Conservation (phyloP, 441 rosid species). For the Erodium trifolium region DNA sequence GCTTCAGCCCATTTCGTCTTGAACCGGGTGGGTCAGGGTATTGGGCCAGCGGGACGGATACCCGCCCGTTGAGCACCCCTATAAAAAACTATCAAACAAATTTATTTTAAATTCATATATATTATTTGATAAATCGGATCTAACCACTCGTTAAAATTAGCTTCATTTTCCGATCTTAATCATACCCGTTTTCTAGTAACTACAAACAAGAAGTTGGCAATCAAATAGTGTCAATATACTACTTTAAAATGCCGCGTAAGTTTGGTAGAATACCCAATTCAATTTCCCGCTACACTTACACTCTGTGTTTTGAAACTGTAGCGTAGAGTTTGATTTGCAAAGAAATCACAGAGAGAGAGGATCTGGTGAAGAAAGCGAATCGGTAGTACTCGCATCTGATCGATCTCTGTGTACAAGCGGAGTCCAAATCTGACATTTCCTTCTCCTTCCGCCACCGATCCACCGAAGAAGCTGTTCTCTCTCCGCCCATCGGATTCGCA, state of each 20-base stretch:
- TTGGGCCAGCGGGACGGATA: too few species aligned
- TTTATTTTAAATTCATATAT: too few species aligned
- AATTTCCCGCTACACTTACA: neutral
- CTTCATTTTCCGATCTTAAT: too few species aligned
- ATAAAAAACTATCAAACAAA: too few species aligned
- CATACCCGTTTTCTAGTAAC: too few species aligned
- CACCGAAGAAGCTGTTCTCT: neutral
- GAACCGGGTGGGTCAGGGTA: too few species aligned
- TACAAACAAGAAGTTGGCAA: neutral
- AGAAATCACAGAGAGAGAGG: neutral
- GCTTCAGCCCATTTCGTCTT: too few species aligned
- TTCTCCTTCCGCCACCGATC: slow-evolving; percentile 4
- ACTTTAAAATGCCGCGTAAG: neutral
- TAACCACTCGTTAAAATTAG: too few species aligned
- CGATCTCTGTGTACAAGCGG: neutral
- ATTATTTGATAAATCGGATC: too few species aligned
- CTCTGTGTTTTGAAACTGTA: neutral
- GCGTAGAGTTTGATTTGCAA: neutral
- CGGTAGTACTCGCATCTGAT: neutral
- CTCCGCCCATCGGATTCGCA: neutral
- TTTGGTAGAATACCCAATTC: neutral
- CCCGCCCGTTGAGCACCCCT: too few species aligned
- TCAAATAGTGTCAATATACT: neutral
- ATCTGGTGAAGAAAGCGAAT: neutral
- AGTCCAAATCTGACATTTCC: neutral